Base-by-base conservation (phyloP, 768 basidiomycete genomes). In the Multifurca ochricompacta region DNA sequence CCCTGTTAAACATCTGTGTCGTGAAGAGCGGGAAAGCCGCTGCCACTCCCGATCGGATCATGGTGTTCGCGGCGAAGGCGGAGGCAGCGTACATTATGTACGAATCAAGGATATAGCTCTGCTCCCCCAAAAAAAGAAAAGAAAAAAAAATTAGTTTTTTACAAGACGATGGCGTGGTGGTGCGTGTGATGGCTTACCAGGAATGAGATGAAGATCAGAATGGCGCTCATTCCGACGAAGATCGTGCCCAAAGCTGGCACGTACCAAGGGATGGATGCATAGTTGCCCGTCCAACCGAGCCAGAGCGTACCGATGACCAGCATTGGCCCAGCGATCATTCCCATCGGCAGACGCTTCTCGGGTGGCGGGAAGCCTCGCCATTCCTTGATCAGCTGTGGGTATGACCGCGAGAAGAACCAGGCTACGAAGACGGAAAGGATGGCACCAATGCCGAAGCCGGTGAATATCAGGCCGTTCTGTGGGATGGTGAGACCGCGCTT, bases 21-120 rank as follows among this genome's bases (percentile, higher is more conserved):
- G 64, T 66, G 62, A 70, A 71, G 10, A 70, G 59, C 11, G 65
- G 63, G 59, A 64, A 67, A 1, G 57, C 60, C 0, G 62, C 62
- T 0, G 31, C 63, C 19, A 61, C 53, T 7, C 58, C 63, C 0
- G 59, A 62, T n/a, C n/a, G n/a, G n/a, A n/a, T n/a, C n/a, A n/a
- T n/a, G n/a, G n/a, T n/a, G n/a, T n/a, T n/a, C n/a, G n/a, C n/a
- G n/a, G n/a, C n/a, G n/a, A n/a, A n/a, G n/a, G n/a, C n/a, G n/a
- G n/a, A n/a, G n/a, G n/a, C 64, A 6, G 48, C 32, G 36, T 55
- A 51, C 53, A 55, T 51, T 11, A 59, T 37, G 30, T 60, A 60
- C 25, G 59, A 59, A 23, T 60, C 59, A 19, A 60, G 47, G 46
- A 60, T 48, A 31, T 60, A n/a, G n/a, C n/a, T n/a, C n/a, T n/a